Conservation (phyloP, 306 rosid genomes). For the Canavalia gladiata region DNA sequence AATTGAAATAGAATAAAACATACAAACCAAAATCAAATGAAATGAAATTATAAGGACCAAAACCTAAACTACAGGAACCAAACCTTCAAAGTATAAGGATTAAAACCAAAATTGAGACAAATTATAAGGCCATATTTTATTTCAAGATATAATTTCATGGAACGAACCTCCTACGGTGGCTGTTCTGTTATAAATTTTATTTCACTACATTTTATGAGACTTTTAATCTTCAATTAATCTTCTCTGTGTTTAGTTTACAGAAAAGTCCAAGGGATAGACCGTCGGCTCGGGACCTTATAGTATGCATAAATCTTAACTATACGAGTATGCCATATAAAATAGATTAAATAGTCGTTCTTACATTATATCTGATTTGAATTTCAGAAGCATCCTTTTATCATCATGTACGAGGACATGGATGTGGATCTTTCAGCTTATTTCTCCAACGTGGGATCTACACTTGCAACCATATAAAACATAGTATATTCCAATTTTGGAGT, state of each 20-base stretch:
- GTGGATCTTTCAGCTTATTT: slow-evolving; percentile 87
- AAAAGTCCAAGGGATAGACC: slow-evolving; percentile 72
- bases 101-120: too few relatives aligned
- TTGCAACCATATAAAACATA: slow-evolving; percentile 68
- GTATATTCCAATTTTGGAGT: slow-evolving; percentile 49
- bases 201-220: slow-evolving; percentile 44
- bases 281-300: slow-evolving; percentile 82
- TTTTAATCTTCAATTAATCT: slow-evolving; percentile 47
- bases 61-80: too few relatives aligned
- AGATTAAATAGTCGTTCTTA: slow-evolving; percentile 47
- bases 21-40: too few relatives aligned
- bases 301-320: slow-evolving; percentile 53
- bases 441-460: slow-evolving; percentile 80
- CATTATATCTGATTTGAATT: slow-evolving; percentile 39
- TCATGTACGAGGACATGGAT: slow-evolving; percentile 66
- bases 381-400: slow-evolving; percentile 87
- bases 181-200: slow-evolving; percentile 35
- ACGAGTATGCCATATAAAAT: slow-evolving; percentile 28
- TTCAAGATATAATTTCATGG: slow-evolving; percentile 21
- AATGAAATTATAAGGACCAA: too few relatives aligned
- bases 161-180: neutral
- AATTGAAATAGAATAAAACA: too few relatives aligned
- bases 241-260: slow-evolving; percentile 67
- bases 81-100: too few relatives aligned
- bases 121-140: neutral